phyloP scores from a whole-genome alignment of 495 filamentous ascomycete species.

The Amphirosellinia nigrospora region DNA sequence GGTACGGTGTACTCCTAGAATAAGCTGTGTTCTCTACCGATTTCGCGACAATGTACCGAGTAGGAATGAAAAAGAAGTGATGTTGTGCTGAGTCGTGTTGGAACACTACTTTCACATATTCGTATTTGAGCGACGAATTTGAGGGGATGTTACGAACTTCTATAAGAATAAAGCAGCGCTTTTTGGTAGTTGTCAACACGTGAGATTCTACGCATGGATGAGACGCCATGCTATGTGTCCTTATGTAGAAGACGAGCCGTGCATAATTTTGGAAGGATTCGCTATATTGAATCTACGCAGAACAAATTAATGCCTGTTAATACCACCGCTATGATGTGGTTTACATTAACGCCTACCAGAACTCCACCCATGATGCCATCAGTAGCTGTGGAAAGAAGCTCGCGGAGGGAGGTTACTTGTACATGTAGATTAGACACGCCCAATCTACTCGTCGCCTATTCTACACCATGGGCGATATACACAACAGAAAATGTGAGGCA shows the following conservation, averaged over 20 bases:
- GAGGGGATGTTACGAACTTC: not conserved
- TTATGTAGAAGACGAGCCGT: not conserved
- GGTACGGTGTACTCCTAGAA: not conserved
- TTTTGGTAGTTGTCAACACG: not conserved
- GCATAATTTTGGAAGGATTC: not conserved
- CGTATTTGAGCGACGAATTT: not conserved
- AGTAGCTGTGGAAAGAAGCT: not conserved
- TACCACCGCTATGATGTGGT: not conserved
- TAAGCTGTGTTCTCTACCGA: not conserved
- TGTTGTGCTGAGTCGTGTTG: not conserved
- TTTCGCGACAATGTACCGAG: not conserved
- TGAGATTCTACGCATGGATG: not conserved
- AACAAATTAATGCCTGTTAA: not conserved
- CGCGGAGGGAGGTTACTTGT: not conserved
- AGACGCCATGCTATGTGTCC: not conserved
- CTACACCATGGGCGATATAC: not conserved
- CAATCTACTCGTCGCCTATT: not conserved
- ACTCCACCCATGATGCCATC: not conserved
- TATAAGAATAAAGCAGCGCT: not conserved
- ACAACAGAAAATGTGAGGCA: not conserved
- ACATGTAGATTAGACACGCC: not conserved
- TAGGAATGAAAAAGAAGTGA: not conserved
- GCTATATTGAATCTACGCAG: not conserved
- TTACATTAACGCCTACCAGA: slow-evolving; percentile 2
- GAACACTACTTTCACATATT: not conserved